These are phyloP conservation scores for Afroboletus lepidellus DNA, from an alignment of 1,284 basidiomycete species.

Conservation along the genomic window DNA sequence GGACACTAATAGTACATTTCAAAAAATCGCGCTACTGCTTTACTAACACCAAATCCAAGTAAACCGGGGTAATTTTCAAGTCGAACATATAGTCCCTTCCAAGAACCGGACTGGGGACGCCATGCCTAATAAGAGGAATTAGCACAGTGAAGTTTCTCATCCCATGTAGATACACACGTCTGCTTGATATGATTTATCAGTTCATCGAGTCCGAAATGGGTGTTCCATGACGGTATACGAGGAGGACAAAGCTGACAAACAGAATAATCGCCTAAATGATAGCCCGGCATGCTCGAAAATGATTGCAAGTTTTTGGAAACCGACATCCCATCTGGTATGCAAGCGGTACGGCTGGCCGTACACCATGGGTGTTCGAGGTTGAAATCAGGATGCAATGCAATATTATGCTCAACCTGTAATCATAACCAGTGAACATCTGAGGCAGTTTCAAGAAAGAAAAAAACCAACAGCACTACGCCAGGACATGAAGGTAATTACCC, in stretches of 20 bases:
- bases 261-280: slow-evolving; percentile 17
- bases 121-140: slow-evolving; percentile 17
- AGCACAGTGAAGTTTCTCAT: neutral
- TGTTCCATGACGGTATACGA: slow-evolving; percentile 30
- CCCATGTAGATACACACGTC: slow-evolving; percentile 15
- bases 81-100: slow-evolving; percentile 23
- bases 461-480: slow-evolving; percentile 27
- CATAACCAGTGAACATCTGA: neutral
- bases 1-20: no score
- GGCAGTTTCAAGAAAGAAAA: neutral
- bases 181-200: slow-evolving; percentile 23
- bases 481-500: slow-evolving; percentile 14
- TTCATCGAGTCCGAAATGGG: slow-evolving; percentile 18
- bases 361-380: slow-evolving; percentile 12
- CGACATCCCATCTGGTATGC: neutral
- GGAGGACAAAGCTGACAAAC: slow-evolving; percentile 29
- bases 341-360: neutral
- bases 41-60: slow-evolving; percentile 12
- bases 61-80: slow-evolving; percentile 23
- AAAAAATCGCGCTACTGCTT: neutral
- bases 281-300: neutral
- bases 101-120: slow-evolving; percentile 19
- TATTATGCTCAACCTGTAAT: slow-evolving; percentile 22
- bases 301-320: neutral
- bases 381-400: slow-evolving; percentile 17